Conservation (phyloP, 2,329 filamentous ascomycete species). For the Venturia asperata region DNA sequence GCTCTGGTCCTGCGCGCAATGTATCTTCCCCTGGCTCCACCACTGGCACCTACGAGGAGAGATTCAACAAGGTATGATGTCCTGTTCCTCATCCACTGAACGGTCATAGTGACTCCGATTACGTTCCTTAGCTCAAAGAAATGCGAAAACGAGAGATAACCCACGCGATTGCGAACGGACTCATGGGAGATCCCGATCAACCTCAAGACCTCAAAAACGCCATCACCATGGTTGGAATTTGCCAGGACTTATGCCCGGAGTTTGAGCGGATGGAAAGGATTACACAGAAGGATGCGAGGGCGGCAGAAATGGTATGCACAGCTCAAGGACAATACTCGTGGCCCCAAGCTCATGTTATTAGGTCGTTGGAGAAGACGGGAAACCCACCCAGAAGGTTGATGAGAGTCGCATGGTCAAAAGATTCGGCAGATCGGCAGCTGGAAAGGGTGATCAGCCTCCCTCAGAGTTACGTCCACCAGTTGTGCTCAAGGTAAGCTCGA, state of each 20-base stretch:
- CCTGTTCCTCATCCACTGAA: background rate
- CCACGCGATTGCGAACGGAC: slow-evolving; percentile 45
- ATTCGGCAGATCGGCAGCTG: slow-evolving; percentile 56
- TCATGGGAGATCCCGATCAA: slow-evolving; percentile 53
- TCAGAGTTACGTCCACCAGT: slow-evolving; percentile 55
- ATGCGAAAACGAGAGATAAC: slow-evolving; percentile 44
- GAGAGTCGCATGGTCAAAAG: slow-evolving; percentile 56
- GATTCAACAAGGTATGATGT: slow-evolving; percentile 13
- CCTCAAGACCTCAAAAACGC: slow-evolving; percentile 53
- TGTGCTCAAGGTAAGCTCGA: slow-evolving; percentile 33
- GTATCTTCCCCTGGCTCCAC: background rate
- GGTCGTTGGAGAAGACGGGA: slow-evolving; percentile 1
- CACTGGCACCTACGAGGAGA: slow-evolving; percentile 9
- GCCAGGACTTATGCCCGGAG: slow-evolving; percentile 58
- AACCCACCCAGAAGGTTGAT: slow-evolving; percentile 30
- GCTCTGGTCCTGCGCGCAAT: background rate
- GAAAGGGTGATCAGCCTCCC: slow-evolving; percentile 55
- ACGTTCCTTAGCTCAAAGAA: slow-evolving; percentile 37
- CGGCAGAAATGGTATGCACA: slow-evolving; percentile 49
- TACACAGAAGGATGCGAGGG: slow-evolving; percentile 54
- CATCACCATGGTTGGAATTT: slow-evolving; percentile 55
- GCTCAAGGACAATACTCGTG: background rate
- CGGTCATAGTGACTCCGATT: slow-evolving; percentile 3
- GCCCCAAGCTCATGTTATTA: background rate
- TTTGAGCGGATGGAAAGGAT: slow-evolving; percentile 56